A percentile compares a stretch with the other conserved stretches of the same genome.
Conservation (phyloP, 495 filamentous ascomycete species). For the Apodospora peruviana region DNA sequence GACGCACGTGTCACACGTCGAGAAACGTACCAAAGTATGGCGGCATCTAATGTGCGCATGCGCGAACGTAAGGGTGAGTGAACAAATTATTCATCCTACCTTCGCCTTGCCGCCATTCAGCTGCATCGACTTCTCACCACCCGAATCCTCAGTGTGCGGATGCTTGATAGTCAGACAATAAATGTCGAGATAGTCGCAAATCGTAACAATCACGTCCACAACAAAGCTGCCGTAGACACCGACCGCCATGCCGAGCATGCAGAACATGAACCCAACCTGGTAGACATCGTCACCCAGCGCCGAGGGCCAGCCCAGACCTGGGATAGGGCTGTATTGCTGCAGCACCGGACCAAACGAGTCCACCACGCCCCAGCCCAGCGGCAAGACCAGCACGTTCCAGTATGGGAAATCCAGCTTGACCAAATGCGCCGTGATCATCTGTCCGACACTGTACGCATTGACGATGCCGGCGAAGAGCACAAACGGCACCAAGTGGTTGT, state of each 20-base stretch:
- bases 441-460: constrained; percentile 89
- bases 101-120: neutral
- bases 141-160: constrained; percentile 42
- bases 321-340: constrained; percentile 46
- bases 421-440: constrained; percentile 91
- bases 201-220: constrained; percentile 90
- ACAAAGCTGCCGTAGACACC: constrained; percentile 96
- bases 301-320: constrained; percentile 67
- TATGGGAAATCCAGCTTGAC: constrained; percentile 81
- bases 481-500: constrained; percentile 80
- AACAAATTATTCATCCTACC: neutral
- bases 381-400: constrained; percentile 70
- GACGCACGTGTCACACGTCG: too few species aligned
- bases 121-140: constrained; percentile 20
- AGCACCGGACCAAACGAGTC: constrained; percentile 71
- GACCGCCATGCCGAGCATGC: constrained; percentile 69
- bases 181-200: constrained; percentile 96
- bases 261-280: constrained; percentile 81
- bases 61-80: too few species aligned
- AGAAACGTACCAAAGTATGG: too few species aligned
- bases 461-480: constrained; percentile 77
- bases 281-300: constrained; percentile 68
- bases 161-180: constrained; percentile 98
- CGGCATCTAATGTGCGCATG: too few species aligned
- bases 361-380: constrained; percentile 63